A percentile compares a stretch with the other conserved stretches of the same genome.
Evolutionary conservation across 306 rosid species (phyloP).

Genomic region (Lithocarpus polystachyus): DNA sequence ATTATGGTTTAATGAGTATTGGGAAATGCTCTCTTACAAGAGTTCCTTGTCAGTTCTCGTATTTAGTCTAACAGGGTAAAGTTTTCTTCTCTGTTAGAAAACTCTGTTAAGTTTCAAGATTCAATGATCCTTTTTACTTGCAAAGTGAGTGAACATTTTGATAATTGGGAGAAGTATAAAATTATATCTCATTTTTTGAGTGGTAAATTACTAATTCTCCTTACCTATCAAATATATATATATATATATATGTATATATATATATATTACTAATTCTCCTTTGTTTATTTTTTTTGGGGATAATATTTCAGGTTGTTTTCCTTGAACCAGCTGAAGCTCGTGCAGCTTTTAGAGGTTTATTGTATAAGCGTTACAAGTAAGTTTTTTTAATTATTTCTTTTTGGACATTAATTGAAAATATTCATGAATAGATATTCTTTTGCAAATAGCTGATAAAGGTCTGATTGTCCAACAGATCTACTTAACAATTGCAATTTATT

Average conservation of each 20-base stretch:
- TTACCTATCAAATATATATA: not conserved
- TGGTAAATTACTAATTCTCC: constrained; percentile 10
- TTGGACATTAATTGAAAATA: not conserved
- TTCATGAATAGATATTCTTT: not conserved
- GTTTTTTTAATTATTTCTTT: constrained; percentile 21
- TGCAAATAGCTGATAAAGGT: not conserved
- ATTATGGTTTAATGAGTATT: not conserved
- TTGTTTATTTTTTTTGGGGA: constrained; percentile 24
- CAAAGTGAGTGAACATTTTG: not conserved
- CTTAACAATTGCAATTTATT: not conserved
- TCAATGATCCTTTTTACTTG: not conserved
- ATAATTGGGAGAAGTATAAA: not conserved
- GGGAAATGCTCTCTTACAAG: not conserved
- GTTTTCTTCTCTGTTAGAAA: not conserved
- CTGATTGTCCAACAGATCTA: not conserved
- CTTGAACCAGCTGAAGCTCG: constrained; percentile 83
- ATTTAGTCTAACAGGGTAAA: not conserved
- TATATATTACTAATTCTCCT: constrained; percentile 9
- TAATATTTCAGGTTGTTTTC: constrained; percentile 72
- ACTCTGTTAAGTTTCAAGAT: not conserved
- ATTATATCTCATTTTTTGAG: not conserved
- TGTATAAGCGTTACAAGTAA: constrained; percentile 86
- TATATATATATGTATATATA: not conserved
- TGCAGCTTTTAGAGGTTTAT: constrained; percentile 79
- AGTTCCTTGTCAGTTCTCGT: not conserved